Evolutionary conservation across 257 asterid genomes (phyloP), one percentile per base, ranked within the genome.

Genomic region (Pogostemon cablin): DNA sequence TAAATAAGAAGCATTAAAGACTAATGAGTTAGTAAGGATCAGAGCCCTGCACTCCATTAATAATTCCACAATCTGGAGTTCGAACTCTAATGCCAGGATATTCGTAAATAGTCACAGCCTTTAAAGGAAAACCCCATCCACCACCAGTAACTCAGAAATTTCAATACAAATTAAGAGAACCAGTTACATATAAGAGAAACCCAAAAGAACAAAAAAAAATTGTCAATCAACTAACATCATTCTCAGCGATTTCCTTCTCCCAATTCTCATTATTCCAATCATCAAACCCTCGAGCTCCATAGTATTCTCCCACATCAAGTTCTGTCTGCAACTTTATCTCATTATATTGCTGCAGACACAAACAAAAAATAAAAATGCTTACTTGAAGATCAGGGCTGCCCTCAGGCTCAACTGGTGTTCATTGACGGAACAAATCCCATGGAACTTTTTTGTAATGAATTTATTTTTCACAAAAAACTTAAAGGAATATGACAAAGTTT

Each of bases 221-320:
- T 42, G 59, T 17, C 59, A 66, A 69, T 55, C 69, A 67, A 84
- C 96, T 86, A 62, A 89, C 97, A 87, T 91, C 90, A 68, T 83
- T 72, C 20, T 83, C 82, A 46, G 71, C 73, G 77, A 79, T 72
- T 81, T 83, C 89, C 72, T 76, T 84, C 73, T 83, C 84, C 95
- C 97, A 91, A 5, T 53, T 67, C 70, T 78, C 64, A 43, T 44
- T 72, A 68, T 80, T 72, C 98, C 98, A 91, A 7, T 54, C 81
- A 75, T 91, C 96, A 57, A 89, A 81, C 59, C 96, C 93, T 74
- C 72, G 85, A 65, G 90, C 87, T 58, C 98, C 98, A 70, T 71
- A 91, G 79, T 83, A 86, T 72, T 86, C 88, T 64, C 75, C 90
- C 73, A 89, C 98, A 11, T 35, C 59, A 81, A 91, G 93, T 72